These are phyloP conservation scores for Tolypocladium tundrense DNA, from an alignment of 2,329 filamentous ascomycete genomes.

Conservation along the genomic window DNA sequence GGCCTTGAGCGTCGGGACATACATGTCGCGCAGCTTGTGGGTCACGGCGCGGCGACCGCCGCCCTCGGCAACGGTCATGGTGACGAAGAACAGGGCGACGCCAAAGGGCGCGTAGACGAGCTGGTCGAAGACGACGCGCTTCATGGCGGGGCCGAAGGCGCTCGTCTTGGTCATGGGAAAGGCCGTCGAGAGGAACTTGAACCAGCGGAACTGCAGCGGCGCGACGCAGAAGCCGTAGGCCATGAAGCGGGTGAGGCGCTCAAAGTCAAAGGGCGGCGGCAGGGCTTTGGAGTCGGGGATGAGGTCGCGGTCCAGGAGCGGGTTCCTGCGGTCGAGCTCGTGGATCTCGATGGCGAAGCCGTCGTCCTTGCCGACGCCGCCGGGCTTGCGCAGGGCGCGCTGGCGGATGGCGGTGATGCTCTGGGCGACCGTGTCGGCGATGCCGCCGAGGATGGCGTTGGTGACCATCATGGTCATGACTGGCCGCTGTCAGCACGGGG, in stretches of 20 bases:
- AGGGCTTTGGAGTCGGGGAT: slow-evolving; percentile 51
- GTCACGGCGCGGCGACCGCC: slow-evolving; percentile 70
- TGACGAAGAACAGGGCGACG: slow-evolving; percentile 82
- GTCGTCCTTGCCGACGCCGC: slow-evolving; percentile 52
- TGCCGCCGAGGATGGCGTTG: slow-evolving; percentile 88
- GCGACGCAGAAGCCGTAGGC: slow-evolving; percentile 95
- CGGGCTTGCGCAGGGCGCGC: slow-evolving; percentile 52
- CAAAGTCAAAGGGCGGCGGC: slow-evolving; percentile 88
- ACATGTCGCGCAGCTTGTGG: slow-evolving; percentile 87
- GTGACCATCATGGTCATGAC: slow-evolving; percentile 99
- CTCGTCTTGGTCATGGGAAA: slow-evolving; percentile 78
- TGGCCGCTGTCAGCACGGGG: slow-evolving; percentile 19
- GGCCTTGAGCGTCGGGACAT: slow-evolving; percentile 85
- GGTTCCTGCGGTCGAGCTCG: slow-evolving; percentile 74
- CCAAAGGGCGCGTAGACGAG: slow-evolving; percentile 85
- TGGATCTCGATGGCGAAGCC: slow-evolving; percentile 78
- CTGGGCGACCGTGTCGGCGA: slow-evolving; percentile 94
- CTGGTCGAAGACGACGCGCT: slow-evolving; percentile 88
- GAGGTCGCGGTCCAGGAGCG: slow-evolving; percentile 53
- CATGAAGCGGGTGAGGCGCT: slow-evolving; percentile 91
- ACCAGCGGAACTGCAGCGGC: slow-evolving; percentile 92
- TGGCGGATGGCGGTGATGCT: slow-evolving; percentile 75
- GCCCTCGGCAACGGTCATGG: slow-evolving; percentile 92
- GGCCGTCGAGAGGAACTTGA: slow-evolving; percentile 66
- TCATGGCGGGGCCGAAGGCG: slow-evolving; percentile 68